Percentiles rank a stretch among this genome's conserved stretches.
phyloP scores from a whole-genome alignment of 2,329 filamentous ascomycete species.

The Kalmusia sp. region DNA sequence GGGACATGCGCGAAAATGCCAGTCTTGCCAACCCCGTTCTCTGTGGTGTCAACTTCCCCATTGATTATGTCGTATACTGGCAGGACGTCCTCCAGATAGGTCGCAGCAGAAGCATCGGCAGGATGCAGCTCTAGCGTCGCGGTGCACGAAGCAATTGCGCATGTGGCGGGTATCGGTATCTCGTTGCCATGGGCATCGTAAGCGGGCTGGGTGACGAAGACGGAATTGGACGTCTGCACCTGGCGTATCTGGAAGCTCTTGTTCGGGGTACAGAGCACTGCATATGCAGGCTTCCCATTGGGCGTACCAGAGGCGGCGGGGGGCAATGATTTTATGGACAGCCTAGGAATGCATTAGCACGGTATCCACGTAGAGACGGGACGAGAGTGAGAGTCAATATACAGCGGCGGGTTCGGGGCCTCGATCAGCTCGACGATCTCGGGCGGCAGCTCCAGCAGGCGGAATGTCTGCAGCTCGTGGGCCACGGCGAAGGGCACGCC shows the following conservation, averaged over 20 bases:
- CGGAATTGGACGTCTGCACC: slow-evolving; percentile 70
- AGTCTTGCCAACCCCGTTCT: slow-evolving; percentile 43
- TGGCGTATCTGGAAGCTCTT: slow-evolving; percentile 68
- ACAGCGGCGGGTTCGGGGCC: slow-evolving; percentile 54
- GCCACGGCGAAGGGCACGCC: slow-evolving; percentile 53
- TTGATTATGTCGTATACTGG: slow-evolving; percentile 47
- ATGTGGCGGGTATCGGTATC: slow-evolving; percentile 40
- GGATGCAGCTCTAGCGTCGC: slow-evolving; percentile 53
- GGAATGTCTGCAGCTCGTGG: slow-evolving; percentile 59
- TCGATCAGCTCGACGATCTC: slow-evolving; percentile 63
- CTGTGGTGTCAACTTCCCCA: slow-evolving; percentile 32
- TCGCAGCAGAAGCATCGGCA: slow-evolving; percentile 41
- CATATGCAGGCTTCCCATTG: slow-evolving; percentile 50
- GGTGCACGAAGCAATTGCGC: slow-evolving; percentile 54
- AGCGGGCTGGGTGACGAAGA: slow-evolving; percentile 60
- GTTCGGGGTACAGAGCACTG: slow-evolving; percentile 65
- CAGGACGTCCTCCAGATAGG: slow-evolving; percentile 46
- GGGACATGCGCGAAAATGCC: slow-evolving; percentile 59
- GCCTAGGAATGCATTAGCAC: slow-evolving; percentile 38
- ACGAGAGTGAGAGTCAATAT: slow-evolving; percentile 27
- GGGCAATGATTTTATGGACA: slow-evolving; percentile 45
- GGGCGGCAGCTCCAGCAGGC: slow-evolving; percentile 66
- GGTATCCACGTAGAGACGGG: slow-evolving; percentile 21
- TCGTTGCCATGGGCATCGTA: slow-evolving; percentile 47
- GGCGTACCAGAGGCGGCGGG: slow-evolving; percentile 24